phyloP scores from a whole-genome alignment of 2,329 filamentous ascomycete species.

The Calonectria ilicicola region DNA sequence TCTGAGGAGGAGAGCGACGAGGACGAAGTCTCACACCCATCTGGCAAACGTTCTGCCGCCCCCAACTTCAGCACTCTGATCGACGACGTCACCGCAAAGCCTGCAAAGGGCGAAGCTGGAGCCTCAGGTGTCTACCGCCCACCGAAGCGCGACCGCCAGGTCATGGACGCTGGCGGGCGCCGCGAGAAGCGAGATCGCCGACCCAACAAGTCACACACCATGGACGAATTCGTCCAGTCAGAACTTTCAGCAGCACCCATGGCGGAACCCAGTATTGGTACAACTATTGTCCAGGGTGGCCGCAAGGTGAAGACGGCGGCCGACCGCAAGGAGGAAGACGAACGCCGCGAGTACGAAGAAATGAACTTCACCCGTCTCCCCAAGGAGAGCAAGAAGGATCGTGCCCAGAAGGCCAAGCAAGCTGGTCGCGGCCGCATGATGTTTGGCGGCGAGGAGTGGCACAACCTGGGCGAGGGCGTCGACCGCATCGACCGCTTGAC shows the following conservation, averaged over 20 bases:
- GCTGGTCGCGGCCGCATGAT: slow-evolving; percentile 70
- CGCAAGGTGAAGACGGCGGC: slow-evolving; percentile 81
- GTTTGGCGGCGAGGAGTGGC: slow-evolving; percentile 94
- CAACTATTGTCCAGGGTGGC: slow-evolving; percentile 84
- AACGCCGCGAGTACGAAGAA: slow-evolving; percentile 90
- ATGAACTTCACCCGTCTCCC: slow-evolving; percentile 90
- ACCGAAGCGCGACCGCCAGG: slow-evolving; percentile 86
- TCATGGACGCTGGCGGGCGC: slow-evolving; percentile 80
- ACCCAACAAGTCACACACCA: slow-evolving; percentile 80
- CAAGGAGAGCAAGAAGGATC: slow-evolving; percentile 88
- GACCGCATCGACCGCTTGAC: slow-evolving; percentile 90
- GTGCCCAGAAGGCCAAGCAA: slow-evolving; percentile 70
- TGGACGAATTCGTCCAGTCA: slow-evolving; percentile 91
- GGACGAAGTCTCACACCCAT: slow-evolving; percentile 39
- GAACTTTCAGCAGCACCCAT: slow-evolving; percentile 86
- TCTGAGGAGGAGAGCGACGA: slow-evolving; percentile 54
- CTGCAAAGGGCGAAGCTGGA: slow-evolving; percentile 46
- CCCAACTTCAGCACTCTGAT: slow-evolving; percentile 48
- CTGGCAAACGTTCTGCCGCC: slow-evolving; percentile 45
- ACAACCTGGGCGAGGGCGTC: slow-evolving; percentile 83
- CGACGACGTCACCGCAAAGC: slow-evolving; percentile 47
- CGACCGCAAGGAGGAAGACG: slow-evolving; percentile 82
- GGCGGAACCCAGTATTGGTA: slow-evolving; percentile 91
- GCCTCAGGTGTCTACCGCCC: slow-evolving; percentile 85
- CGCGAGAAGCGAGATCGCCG: slow-evolving; percentile 70